These are phyloP conservation scores for Isoetes taiwanensis DNA, from an alignment of 75 land plant species.

Conservation along the genomic window DNA sequence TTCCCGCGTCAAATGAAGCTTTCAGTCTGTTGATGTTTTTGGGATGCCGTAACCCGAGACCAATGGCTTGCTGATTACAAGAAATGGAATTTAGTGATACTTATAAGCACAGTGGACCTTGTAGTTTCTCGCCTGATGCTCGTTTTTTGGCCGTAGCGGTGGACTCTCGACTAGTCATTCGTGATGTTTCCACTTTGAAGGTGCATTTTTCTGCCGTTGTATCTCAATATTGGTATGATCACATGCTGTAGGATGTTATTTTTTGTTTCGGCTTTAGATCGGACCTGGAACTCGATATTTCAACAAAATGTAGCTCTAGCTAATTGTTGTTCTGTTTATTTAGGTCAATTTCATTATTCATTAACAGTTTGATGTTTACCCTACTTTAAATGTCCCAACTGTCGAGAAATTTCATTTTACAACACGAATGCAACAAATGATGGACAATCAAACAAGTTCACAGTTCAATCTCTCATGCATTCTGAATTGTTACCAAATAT, in stretches of 20 bases:
- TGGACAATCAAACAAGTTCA: neutral
- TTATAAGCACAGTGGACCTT: slow-evolving; percentile 82
- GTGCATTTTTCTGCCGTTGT: slow-evolving; percentile 17
- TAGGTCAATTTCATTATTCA: too few relatives aligned
- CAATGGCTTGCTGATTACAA: too few relatives aligned
- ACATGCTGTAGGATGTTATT: too few relatives aligned
- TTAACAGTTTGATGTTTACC: too few relatives aligned
- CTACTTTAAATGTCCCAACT: too few relatives aligned
- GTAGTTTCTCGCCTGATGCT: slow-evolving; percentile 74
- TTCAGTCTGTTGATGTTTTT: too few relatives aligned
- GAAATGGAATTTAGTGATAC: slow-evolving; percentile 90
- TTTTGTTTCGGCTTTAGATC: too few relatives aligned
- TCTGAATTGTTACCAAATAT: neutral
- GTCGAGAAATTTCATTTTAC: too few relatives aligned
- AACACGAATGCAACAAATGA: too few relatives aligned
- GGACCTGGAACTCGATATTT: too few relatives aligned
- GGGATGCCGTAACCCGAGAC: too few relatives aligned
- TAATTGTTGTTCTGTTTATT: neutral
- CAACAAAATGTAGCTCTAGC: neutral
- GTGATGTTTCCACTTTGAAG: slow-evolving; percentile 66
- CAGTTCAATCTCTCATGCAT: neutral
- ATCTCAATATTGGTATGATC: neutral
- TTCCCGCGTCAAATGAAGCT: too few relatives aligned
- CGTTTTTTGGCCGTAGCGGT: slow-evolving; percentile 76
- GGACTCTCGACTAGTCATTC: slow-evolving; percentile 83